Evolutionary conservation across 2,329 filamentous ascomycete species (phyloP).

Genomic region (Fonsecaea pedrosoi): DNA sequence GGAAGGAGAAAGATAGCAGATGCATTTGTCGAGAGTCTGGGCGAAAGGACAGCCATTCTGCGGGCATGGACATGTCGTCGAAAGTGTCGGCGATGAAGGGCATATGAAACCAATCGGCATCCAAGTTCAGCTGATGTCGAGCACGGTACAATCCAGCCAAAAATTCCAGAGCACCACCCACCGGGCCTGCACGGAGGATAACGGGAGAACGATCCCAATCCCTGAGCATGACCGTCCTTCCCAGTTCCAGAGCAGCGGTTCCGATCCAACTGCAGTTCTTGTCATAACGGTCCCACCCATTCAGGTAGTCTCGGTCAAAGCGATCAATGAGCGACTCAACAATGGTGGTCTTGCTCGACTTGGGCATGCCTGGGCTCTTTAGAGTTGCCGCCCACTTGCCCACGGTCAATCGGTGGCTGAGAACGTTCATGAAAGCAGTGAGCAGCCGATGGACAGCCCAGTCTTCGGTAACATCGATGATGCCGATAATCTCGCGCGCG

Average conservation of each 20-base stretch:
- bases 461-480: constrained; percentile 32
- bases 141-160: constrained; percentile 74
- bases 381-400: constrained; percentile 25
- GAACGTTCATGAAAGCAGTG: constrained; percentile 31
- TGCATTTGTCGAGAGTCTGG: constrained; percentile 71
- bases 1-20: constrained; percentile 78
- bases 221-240: constrained; percentile 69
- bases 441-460: constrained; percentile 35
- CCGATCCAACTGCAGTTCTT: constrained; percentile 30
- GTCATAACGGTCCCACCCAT: constrained; percentile 10
- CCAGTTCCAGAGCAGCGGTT: constrained; percentile 34
- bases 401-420: constrained; percentile 34
- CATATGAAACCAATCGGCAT: constrained; percentile 70
- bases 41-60: constrained; percentile 70
- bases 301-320: constrained; percentile 37
- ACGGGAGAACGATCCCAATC: constrained; percentile 81
- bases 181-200: constrained; percentile 71
- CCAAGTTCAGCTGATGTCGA: constrained; percentile 68
- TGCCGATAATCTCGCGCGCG: constrained; percentile 22
- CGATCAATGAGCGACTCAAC: constrained; percentile 46
- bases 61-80: constrained; percentile 75
- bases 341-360: constrained; percentile 26
- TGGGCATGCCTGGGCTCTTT: constrained; percentile 11
- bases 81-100: constrained; percentile 78
- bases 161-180: constrained; percentile 78